phyloP scores from a whole-genome alignment of 257 asterid species.

The Ajuga chamaepitys region DNA sequence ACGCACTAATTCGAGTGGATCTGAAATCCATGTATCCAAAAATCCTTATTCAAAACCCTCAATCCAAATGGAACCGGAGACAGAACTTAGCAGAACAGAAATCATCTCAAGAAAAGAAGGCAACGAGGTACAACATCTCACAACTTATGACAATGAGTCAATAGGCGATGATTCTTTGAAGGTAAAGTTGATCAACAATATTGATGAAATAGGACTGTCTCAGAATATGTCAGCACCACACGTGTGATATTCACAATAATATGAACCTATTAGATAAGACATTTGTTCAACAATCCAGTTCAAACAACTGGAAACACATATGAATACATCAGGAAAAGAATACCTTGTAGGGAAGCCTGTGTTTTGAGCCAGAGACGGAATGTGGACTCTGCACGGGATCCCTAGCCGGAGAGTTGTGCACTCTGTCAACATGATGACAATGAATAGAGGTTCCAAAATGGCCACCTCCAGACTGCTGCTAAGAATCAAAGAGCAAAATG shows the following conservation, averaged over 20 bases:
- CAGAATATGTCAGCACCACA: not conserved
- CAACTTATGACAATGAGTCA: not conserved
- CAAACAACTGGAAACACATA: not conserved
- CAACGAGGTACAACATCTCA: not conserved
- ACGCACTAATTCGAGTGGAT: no score
- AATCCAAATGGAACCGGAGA: no score
- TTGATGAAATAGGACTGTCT: not conserved
- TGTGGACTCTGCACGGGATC: slow-evolving; percentile 25
- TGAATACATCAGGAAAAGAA: not conserved
- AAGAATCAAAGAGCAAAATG: slow-evolving; percentile 12
- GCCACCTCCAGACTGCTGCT: slow-evolving; percentile 25
- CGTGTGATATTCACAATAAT: not conserved
- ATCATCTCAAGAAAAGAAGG: not conserved
- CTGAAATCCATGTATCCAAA: no score
- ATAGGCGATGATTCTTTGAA: not conserved
- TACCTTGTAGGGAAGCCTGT: slow-evolving; percentile 31
- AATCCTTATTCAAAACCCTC: no score
- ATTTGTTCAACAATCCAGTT: not conserved
- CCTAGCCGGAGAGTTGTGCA: slow-evolving; percentile 16
- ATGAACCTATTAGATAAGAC: not conserved
- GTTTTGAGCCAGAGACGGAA: slow-evolving; percentile 29
- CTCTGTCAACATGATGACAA: slow-evolving; percentile 20
- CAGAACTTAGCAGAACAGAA: no score
- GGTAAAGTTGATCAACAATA: not conserved
- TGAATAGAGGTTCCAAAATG: slow-evolving; percentile 18